A percentile compares a stretch with the other conserved stretches of the same genome.
Conservation (phyloP, 1,284 basidiomycete species). For the Melampsora americana region DNA sequence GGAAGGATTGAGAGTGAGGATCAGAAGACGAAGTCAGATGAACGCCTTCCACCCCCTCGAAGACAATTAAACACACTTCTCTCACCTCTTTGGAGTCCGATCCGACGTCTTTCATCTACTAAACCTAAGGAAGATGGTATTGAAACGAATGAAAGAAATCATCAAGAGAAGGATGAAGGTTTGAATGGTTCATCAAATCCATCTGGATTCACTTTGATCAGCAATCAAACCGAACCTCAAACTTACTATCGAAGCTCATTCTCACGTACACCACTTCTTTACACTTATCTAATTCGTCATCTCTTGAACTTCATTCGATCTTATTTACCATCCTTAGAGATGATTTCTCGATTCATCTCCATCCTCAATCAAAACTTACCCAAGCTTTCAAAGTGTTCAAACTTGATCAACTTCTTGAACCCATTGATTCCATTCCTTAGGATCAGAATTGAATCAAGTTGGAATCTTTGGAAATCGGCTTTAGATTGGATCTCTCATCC, state of each 20-base stretch:
- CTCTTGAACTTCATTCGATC: slow-evolving; percentile 10
- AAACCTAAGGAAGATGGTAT: background rate
- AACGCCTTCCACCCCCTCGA: background rate
- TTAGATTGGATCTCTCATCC: background rate
- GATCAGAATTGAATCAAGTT: no score
- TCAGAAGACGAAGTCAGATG: background rate
- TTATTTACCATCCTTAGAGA: background rate
- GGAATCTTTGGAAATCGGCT: background rate
- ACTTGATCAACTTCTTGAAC: background rate
- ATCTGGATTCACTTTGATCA: background rate
- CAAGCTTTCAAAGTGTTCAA: background rate
- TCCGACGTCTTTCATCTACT: slow-evolving; percentile 14
- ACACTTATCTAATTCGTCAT: slow-evolving; percentile 21
- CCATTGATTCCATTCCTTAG: background rate
- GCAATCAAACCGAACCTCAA: background rate
- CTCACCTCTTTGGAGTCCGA: slow-evolving; percentile 34
- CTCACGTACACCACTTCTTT: slow-evolving; percentile 40
- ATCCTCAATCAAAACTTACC: background rate
- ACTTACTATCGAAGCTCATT: slow-evolving; percentile 36
- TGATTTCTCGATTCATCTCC: background rate
- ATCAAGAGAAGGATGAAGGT: background rate
- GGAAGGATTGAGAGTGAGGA: background rate
- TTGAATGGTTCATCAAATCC: background rate
- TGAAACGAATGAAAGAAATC: background rate
- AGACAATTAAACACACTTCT: slow-evolving; percentile 28